A percentile compares a stretch with the other conserved stretches of the same genome.
These are phyloP conservation scores for Lipomyces oligophaga DNA, from an alignment of 805 yeast genomes.

Conservation along the genomic window DNA sequence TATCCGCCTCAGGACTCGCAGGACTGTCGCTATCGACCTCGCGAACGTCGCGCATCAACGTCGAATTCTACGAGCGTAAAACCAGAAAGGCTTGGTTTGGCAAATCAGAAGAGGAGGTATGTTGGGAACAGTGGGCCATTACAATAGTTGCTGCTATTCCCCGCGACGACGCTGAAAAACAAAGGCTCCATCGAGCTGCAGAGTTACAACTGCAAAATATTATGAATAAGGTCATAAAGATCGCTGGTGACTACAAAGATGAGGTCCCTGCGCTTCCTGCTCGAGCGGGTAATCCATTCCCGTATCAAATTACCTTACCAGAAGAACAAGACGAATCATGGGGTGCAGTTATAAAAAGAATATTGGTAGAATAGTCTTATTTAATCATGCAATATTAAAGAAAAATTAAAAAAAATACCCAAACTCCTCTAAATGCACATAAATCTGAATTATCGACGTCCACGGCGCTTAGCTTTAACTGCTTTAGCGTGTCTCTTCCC, in stretches of 20 bases:
- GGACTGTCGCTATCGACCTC: constrained; percentile 15
- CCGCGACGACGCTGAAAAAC: constrained; percentile 24
- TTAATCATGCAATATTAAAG: background rate
- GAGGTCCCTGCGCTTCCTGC: constrained; percentile 75
- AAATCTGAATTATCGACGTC: background rate
- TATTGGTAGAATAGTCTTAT: constrained; percentile 29
- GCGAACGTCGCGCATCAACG: constrained; percentile 7
- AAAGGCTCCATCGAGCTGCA: constrained; percentile 6
- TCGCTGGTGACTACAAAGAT: constrained; percentile 54
- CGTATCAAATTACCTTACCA: constrained; percentile 43
- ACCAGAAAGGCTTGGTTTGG: constrained; percentile 55
- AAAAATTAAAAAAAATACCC: background rate
- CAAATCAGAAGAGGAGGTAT: constrained; percentile 43
- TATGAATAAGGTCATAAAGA: constrained; percentile 47
- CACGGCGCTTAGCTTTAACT: constrained; percentile 46
- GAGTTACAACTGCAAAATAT: constrained; percentile 40
- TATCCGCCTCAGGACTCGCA: constrained; percentile 20
- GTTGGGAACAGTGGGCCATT: constrained; percentile 73
- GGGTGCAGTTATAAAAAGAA: constrained; percentile 40
- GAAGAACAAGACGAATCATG: constrained; percentile 33
- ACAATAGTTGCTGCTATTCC: constrained; percentile 46
- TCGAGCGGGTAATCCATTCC: constrained; percentile 64
- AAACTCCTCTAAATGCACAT: background rate
- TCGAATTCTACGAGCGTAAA: constrained; percentile 34
- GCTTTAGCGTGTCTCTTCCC: constrained; percentile 64